These are phyloP conservation scores for Elasticomyces elasticus DNA, from an alignment of 495 filamentous ascomycete species.

Conservation along the genomic window DNA sequence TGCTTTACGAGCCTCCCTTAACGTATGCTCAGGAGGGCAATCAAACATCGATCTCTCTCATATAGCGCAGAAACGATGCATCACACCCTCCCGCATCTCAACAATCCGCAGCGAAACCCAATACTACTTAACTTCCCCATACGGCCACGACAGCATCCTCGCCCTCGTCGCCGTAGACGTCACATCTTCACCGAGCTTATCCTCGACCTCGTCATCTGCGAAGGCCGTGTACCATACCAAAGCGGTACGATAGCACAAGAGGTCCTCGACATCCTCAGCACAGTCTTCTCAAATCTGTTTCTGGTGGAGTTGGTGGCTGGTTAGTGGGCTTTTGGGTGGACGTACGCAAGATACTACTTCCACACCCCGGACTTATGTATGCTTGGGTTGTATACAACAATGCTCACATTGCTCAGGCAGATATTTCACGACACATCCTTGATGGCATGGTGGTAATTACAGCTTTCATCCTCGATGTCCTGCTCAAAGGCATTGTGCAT, in stretches of 20 bases:
- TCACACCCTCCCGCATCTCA: too few relatives aligned
- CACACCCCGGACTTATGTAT: too few relatives aligned
- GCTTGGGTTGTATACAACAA: too few relatives aligned
- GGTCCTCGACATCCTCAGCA: constrained; percentile 35
- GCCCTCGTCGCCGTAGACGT: constrained; percentile 48
- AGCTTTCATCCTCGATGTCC: constrained; percentile 50
- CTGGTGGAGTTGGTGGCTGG: constrained; percentile 26
- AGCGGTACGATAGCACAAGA: constrained; percentile 34
- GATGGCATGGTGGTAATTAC: constrained; percentile 53
- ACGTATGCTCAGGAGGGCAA: too few relatives aligned
- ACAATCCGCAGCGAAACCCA: constrained; percentile 3
- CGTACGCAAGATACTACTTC: background rate
- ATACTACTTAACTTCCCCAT: constrained; percentile 18
- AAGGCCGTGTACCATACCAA: constrained; percentile 31
- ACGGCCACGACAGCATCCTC: constrained; percentile 42
- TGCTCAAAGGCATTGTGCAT: constrained; percentile 46
- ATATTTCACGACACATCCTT: constrained; percentile 52
- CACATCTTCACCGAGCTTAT: constrained; percentile 54
- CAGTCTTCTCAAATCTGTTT: constrained; percentile 52
- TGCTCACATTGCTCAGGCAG: too few relatives aligned
- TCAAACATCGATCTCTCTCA: too few relatives aligned
- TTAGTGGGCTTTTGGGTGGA: constrained; percentile 11
- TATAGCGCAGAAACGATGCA: too few relatives aligned
- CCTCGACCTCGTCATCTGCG: constrained; percentile 51
- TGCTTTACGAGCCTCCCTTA: too few relatives aligned